Evolutionary conservation across 169 alveolate species (phyloP).

Genomic region (Ichthyophthirius multifiliis): DNA sequence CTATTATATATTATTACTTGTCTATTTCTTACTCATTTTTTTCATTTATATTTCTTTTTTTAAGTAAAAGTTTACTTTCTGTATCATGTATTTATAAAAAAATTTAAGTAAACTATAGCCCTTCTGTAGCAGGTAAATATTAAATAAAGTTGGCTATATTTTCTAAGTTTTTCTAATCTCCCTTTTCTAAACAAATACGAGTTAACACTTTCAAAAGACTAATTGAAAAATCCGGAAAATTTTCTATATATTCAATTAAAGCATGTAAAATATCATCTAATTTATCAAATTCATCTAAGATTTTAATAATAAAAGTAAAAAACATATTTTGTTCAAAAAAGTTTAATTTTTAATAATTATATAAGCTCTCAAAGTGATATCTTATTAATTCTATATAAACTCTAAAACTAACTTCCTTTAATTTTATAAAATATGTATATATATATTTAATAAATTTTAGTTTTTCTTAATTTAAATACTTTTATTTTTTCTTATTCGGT

Average conservation of each 20-base stretch:
- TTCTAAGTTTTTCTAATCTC: no score
- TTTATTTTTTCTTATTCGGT: not conserved
- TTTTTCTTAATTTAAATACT: not conserved
- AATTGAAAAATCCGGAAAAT: not conserved
- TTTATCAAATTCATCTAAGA: not conserved
- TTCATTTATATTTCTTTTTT: no score
- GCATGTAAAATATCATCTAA: not conserved
- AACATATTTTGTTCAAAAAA: not conserved
- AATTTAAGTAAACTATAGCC: no score
- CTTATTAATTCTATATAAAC: not conserved
- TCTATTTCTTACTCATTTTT: no score
- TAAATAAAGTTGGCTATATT: no score
- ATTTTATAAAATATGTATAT: not conserved
- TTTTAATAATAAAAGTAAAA: not conserved
- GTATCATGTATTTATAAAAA: no score
- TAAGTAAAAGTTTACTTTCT: no score
- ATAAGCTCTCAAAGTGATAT: not conserved
- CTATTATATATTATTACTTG: no score
- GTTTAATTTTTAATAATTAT: not conserved
- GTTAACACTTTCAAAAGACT: not conserved
- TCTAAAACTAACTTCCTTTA: not conserved
- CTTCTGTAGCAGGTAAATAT: no score
- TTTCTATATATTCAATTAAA: not conserved
- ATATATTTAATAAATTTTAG: not conserved
- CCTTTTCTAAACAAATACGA: no score